Conservation (phyloP, 768 basidiomycete genomes). For the Serendipita sp. region DNA sequence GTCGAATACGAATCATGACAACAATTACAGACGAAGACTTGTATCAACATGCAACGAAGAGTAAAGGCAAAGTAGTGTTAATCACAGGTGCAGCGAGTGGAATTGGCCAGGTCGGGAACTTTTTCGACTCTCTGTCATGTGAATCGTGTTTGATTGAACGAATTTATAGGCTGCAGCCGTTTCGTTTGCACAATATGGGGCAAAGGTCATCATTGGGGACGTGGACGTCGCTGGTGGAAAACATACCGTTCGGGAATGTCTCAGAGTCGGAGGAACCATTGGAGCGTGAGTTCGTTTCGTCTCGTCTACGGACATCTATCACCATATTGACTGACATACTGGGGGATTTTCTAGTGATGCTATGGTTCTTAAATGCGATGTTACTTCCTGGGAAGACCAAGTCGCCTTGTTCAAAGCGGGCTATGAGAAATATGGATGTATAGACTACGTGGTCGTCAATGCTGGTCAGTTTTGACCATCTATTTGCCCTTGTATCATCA, state of each 20-base stretch:
- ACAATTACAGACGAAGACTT: constrained; percentile 32
- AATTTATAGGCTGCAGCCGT: constrained; percentile 33
- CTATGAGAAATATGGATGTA: constrained; percentile 28
- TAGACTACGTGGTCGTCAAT: constrained; percentile 36
- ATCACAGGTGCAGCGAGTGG: constrained; percentile 29
- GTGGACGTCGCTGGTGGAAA: constrained; percentile 27
- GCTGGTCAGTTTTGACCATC: not conserved
- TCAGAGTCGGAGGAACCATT: constrained; percentile 29
- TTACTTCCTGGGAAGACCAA: constrained; percentile 38
- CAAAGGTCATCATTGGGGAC: constrained; percentile 39
- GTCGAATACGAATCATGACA: constrained; percentile 21
- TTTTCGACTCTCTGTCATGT: constrained; percentile 25
- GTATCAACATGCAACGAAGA: constrained; percentile 25
- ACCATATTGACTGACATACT: not conserved
- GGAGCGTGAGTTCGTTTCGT: constrained; percentile 1
- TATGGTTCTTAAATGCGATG: constrained; percentile 30
- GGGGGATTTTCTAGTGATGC: constrained; percentile 24
- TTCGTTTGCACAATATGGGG: constrained; percentile 31
- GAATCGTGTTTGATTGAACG: constrained; percentile 17
- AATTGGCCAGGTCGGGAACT: constrained; percentile 1
- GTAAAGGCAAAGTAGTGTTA: constrained; percentile 32
- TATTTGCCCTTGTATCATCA: too few relatives aligned
- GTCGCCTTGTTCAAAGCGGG: constrained; percentile 36
- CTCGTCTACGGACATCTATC: not conserved
- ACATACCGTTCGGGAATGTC: constrained; percentile 27